A percentile compares a stretch with the other conserved stretches of the same genome.
Evolutionary conservation across 2,329 filamentous ascomycete genomes (phyloP).

Genomic region (Ascochyta pisi): DNA sequence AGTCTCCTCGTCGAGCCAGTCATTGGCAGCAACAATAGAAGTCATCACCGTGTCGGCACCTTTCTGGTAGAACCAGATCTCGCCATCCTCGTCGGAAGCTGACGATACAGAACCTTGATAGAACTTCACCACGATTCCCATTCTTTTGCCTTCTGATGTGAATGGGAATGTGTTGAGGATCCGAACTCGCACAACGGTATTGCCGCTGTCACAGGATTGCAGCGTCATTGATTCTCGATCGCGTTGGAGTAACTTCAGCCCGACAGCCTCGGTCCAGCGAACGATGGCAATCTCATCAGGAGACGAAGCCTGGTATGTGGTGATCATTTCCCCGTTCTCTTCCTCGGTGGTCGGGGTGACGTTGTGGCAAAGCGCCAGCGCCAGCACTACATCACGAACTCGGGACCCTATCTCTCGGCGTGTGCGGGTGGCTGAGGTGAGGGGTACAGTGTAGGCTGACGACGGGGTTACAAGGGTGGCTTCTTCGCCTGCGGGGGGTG

Average conservation of each 20-base stretch:
- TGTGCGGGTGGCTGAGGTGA: slow-evolving; percentile 75
- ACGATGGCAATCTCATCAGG: slow-evolving; percentile 99
- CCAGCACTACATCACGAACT: slow-evolving; percentile 90
- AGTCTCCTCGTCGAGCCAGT: slow-evolving; percentile 98
- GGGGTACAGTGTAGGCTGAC: slow-evolving; percentile 68
- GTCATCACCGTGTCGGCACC: slow-evolving; percentile 98
- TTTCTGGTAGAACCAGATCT: slow-evolving; percentile 99
- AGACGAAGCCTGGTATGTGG: slow-evolving; percentile 93
- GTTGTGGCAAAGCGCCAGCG: slow-evolving; percentile 93
- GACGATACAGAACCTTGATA: slow-evolving; percentile 53
- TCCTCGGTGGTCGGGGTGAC: slow-evolving; percentile 92
- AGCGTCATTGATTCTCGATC: slow-evolving; percentile 87
- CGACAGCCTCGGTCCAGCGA: slow-evolving; percentile 91
- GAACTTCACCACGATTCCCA: slow-evolving; percentile 96
- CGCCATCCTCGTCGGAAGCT: slow-evolving; percentile 64
- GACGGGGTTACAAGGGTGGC: slow-evolving; percentile 74
- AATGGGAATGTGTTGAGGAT: slow-evolving; percentile 97
- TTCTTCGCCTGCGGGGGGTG: slow-evolving; percentile 48
- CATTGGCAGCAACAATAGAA: slow-evolving; percentile 92
- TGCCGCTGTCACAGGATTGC: slow-evolving; percentile 75
- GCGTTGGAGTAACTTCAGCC: slow-evolving; percentile 80
- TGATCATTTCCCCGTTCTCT: slow-evolving; percentile 76
- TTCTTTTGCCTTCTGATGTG: slow-evolving; percentile 95
- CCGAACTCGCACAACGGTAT: slow-evolving; percentile 79
- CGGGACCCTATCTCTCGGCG: slow-evolving; percentile 91